A percentile compares a stretch with the other conserved stretches of the same genome.
Conservation (phyloP, 345 rosid species). For the Eucalyptus regnans region DNA sequence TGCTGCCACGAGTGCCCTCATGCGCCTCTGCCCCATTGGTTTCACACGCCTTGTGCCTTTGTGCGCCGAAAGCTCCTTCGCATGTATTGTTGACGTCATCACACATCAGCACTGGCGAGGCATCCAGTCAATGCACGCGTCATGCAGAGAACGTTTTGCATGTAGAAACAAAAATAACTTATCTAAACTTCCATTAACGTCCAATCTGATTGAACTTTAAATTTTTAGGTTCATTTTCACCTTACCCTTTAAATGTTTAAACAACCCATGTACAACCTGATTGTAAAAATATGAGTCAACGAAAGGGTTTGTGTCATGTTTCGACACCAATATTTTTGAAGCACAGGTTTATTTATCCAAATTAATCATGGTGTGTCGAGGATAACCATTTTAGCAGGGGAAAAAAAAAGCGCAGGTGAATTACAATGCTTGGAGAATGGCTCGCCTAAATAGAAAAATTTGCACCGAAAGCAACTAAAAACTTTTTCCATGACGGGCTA, state of each 20-base stretch:
- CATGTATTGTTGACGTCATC: no score
- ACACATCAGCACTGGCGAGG: no score
- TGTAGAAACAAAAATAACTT: not conserved
- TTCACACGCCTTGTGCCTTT: no score
- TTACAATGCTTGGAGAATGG: not conserved
- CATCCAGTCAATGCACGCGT: no score
- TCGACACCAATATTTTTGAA: not conserved
- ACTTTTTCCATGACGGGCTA: not conserved
- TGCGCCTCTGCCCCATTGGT: no score
- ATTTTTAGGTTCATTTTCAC: not conserved
- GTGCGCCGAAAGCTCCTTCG: no score
- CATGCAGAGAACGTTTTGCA: no score
- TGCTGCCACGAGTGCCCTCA: no score
- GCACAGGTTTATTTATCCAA: not conserved
- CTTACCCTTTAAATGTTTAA: not conserved
- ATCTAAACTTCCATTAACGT: not conserved
- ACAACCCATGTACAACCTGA: not conserved
- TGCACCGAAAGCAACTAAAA: not conserved
- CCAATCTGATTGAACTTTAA: not conserved
- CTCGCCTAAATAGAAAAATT: not conserved
- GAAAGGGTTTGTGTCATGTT: not conserved
- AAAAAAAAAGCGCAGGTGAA: not conserved
- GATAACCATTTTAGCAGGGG: not conserved
- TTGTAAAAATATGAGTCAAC: not conserved
- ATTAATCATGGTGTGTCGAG: not conserved